Base-by-base conservation (phyloP, 2,329 filamentous ascomycete species). In the Teratosphaeria pseudoeucalypti region DNA sequence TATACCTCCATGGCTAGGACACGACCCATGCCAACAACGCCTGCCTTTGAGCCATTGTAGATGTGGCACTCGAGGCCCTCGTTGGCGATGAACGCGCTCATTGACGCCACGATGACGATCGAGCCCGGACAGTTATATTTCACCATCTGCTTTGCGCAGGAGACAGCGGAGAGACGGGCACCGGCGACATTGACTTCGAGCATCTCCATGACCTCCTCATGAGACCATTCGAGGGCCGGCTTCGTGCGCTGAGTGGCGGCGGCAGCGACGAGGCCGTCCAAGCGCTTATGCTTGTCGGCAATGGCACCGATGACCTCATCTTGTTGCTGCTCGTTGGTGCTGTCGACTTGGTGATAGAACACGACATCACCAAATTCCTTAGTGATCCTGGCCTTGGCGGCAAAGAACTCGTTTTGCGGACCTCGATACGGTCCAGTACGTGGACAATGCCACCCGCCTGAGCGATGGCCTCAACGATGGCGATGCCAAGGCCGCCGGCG, bases 21-120 rank as follows among this genome's bases (percentile, higher is more conserved):
- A 29, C 79, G 75, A 1, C 74, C 72, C 1, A 83, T 73, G 65
- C 82, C 79, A 49, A 80, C 76, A 3, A 83, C 77, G 0, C 77
- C 81, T 0, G 80, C 76, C 70, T 83, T 83, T 60, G 78, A 81
- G 0, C 78, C 74, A 66, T 82, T 82, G 71, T 83, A 83, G 0
- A 67, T 65, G 39, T 58, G 60, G 6, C 58, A 58, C 16, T 61
- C 54, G n/a, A 69, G 59, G n/a, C 66, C 78, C 67, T 78, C 78
- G 67, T 80, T 80, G 10, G 78, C 77, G 54, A 79, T 74, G 7
- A 76, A 65, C 0, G 77, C 79, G 60, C 76, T 79, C 78, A 82
- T 82, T 61, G 76, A 79, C 0, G 78, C 79, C 1, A 82, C 70
- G 12, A 82, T 68, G 5, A 80, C 70, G 57, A 81, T 79, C 2